Conservation (phyloP, 208 protist species). For the Wallacemonas rigidus region DNA sequence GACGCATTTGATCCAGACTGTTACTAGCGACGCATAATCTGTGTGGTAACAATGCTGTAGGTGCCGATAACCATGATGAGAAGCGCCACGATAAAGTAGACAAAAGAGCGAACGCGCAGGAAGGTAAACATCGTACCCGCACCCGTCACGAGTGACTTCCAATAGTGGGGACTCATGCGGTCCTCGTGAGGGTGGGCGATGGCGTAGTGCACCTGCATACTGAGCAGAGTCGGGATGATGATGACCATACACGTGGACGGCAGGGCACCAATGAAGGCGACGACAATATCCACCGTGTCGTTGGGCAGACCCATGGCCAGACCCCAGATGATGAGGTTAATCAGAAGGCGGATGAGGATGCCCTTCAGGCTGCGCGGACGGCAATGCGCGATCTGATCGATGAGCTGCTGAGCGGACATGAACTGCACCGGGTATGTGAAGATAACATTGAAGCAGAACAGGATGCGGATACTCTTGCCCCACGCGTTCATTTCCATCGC, state of each 20-base stretch:
- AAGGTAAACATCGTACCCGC: conserved; percentile 34
- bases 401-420: conserved; percentile 76
- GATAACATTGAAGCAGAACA: conserved; percentile 60
- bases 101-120: conserved; percentile 38
- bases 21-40: background rate
- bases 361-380: conserved; percentile 55
- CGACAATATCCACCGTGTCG: conserved; percentile 68
- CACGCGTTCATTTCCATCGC: conserved; percentile 43
- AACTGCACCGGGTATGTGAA: conserved; percentile 81
- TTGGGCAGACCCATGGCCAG: conserved; percentile 61
- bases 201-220: conserved; percentile 50
- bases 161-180: conserved; percentile 52
- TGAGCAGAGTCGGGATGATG: conserved; percentile 60
- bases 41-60: conserved; percentile 30
- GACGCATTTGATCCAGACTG: too few species aligned
- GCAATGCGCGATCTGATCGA: conserved; percentile 55
- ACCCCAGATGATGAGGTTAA: conserved; percentile 66
- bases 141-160: conserved; percentile 44
- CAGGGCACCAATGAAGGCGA: conserved; percentile 70
- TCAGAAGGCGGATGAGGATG: conserved; percentile 46
- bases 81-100: conserved; percentile 57
- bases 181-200: conserved; percentile 54
- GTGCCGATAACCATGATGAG: conserved; percentile 81
- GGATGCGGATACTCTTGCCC: conserved; percentile 45
- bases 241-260: conserved; percentile 72